Base-by-base conservation (phyloP, 163 green algal species). In the Botryococcus braunii region DNA sequence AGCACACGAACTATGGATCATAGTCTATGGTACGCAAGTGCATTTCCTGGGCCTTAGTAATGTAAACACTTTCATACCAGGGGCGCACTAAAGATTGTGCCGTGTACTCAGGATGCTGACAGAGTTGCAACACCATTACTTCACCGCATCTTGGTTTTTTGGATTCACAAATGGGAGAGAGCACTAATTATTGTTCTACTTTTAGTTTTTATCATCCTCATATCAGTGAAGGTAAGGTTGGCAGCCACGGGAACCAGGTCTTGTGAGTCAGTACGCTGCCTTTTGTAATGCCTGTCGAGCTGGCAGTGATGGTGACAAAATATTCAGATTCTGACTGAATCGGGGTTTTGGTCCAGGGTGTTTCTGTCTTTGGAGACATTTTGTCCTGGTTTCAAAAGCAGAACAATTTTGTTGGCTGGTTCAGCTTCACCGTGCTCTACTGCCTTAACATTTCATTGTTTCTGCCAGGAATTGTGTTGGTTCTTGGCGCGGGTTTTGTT, bases 381-480 rank as follows among this genome's bases (percentile, higher is more conserved):
- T 48, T 88, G 36, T 6, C n/a, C 2, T 88, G 77, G 74, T 86
- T 88, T 65, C 57, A 85, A 62, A 59, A 66, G 34, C 75, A 77
- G 35, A 86, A 85, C 68, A 80, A 79, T 65, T 88, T 79, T 79
- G 70, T 65, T 0, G 79, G 82, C 25, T 88, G 82, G 82, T 70
- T 72, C 52, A 66, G 77, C 41, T 88, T 80, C 71, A 49, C 72
- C 21, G 48, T 32, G 17, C 21, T 79, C 25, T 79, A 75, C 49
- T 66, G 46, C 36, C 40, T 56, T 21, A 73, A 75, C 41, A 65
- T 79, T 3, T 66, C 73, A 2, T 41, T 79, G 23, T 68, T 75
- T n/a, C 61, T 79, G 32, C 73, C 73, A 21, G 73, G 68, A 23
- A 65, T 79, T 6, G 62, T 72, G 5, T 46, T 79, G 11, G 70